Percentiles rank a stretch among this genome's conserved stretches.
Conservation (phyloP, 225 moss, liverwort and hornwort genomes). For the Rhytidiadelphus loreus region DNA sequence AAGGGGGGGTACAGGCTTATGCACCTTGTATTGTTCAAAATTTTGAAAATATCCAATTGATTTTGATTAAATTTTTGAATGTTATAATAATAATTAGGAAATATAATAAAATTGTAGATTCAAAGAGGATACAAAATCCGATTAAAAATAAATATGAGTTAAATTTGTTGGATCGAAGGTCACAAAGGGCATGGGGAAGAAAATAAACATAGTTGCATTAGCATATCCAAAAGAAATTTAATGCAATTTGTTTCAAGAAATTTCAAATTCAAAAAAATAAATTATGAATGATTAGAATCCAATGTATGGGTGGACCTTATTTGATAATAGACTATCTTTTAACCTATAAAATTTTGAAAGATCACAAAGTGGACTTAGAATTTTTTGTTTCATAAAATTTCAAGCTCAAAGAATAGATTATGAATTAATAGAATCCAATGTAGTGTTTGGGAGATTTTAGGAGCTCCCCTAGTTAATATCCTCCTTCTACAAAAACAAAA, state of each 20-base stretch:
- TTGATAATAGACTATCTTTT: background rate
- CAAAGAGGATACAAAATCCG: rapidly evolving
- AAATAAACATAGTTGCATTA: background rate
- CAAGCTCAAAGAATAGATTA: background rate
- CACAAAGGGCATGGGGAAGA: rapidly evolving
- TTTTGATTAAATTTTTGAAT: too few species aligned
- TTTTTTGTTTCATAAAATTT: background rate
- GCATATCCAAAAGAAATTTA: too few species aligned
- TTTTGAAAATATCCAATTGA: background rate
- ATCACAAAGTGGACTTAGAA: background rate
- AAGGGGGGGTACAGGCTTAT: rapidly evolving
- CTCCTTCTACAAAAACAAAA: rapidly evolving
- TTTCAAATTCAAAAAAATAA: background rate
- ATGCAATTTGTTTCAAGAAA: background rate
- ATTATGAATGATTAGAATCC: background rate
- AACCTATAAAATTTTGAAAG: background rate
- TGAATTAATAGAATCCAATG: background rate
- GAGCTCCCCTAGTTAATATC: rapidly evolving
- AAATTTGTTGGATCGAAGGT: background rate
- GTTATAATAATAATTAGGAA: too few species aligned
- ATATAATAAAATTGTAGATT: background rate
- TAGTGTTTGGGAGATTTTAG: background rate
- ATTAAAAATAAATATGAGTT: background rate
- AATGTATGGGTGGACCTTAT: too few species aligned
- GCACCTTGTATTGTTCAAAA: background rate